These are phyloP conservation scores for Eremochloa ophiuroides DNA, from an alignment of 176 grass and related monocot genomes.

Conservation along the genomic window DNA sequence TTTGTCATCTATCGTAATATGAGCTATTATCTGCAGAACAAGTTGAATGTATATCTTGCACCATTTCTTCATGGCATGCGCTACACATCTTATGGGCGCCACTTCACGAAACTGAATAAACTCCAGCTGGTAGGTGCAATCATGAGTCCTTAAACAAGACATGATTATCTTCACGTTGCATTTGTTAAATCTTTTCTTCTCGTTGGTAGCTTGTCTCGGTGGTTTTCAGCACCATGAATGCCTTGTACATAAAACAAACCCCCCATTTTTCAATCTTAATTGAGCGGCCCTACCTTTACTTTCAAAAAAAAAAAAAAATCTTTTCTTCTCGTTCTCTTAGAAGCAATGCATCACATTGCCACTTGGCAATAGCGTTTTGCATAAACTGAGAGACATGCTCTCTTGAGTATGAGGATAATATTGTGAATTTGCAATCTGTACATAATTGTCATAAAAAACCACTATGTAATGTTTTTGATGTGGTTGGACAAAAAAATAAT, in stretches of 20 bases:
- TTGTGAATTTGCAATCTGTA: not conserved
- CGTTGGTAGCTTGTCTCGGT: no score
- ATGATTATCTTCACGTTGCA: not conserved
- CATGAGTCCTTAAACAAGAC: not conserved
- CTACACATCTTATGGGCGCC: conserved; percentile 76
- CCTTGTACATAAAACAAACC: no score
- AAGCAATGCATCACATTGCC: not conserved
- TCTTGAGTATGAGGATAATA: not conserved
- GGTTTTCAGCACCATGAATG: no score
- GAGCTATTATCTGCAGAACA: conserved; percentile 41
- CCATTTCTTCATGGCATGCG: conserved; percentile 76
- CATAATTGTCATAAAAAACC: not conserved
- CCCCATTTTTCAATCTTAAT: no score
- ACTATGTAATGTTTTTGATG: not conserved
- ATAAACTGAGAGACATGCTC: not conserved
- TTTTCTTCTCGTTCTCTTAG: conserved; percentile 1
- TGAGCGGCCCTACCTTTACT: no score
- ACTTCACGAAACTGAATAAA: conserved; percentile 69
- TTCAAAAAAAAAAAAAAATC: no score
- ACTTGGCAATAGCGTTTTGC: not conserved
- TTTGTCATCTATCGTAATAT: not conserved
- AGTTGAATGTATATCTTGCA: conserved; percentile 51
- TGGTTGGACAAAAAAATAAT: not conserved
- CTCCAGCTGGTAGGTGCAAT: conserved; percentile 42
- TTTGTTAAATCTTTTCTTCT: conserved; percentile 7